Conservation (phyloP, 2,329 filamentous ascomycete species). For the Alternaria panax region DNA sequence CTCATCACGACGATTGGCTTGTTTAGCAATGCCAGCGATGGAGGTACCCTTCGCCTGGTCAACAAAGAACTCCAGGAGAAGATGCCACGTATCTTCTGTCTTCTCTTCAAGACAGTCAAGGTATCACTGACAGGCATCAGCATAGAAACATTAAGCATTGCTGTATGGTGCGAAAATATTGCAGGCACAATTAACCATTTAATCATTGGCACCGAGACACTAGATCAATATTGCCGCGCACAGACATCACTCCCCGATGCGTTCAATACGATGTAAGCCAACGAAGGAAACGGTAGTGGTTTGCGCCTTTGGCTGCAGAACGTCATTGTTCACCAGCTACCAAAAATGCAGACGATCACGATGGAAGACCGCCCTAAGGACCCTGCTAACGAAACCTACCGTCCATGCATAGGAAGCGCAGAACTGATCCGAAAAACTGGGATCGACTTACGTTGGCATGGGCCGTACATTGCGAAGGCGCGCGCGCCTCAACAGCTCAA, state of each 20-base stretch:
- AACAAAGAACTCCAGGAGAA: neutral
- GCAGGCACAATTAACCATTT: neutral
- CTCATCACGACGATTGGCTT: neutral
- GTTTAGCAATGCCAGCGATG: neutral
- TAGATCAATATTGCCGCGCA: neutral
- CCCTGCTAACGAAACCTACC: neutral
- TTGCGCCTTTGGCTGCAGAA: neutral
- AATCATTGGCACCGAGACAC: neutral
- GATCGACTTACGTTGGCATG: too few relatives aligned
- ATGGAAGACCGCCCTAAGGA: neutral
- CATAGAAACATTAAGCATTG: neutral
- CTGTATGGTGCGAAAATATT: neutral
- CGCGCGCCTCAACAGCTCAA: neutral
- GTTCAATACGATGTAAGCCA: neutral
- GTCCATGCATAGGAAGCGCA: too few relatives aligned
- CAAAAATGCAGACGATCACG: neutral
- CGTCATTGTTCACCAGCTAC: neutral
- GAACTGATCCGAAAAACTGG: too few relatives aligned
- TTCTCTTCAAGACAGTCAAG: neutral
- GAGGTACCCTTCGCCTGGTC: neutral
- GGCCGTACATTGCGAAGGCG: neutral
- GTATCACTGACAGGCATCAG: neutral
- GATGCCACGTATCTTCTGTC: neutral
- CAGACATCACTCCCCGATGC: neutral
- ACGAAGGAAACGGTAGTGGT: accelerated